These are phyloP conservation scores for Cerrena zonata DNA, from an alignment of 1,284 basidiomycete species.

Conservation along the genomic window DNA sequence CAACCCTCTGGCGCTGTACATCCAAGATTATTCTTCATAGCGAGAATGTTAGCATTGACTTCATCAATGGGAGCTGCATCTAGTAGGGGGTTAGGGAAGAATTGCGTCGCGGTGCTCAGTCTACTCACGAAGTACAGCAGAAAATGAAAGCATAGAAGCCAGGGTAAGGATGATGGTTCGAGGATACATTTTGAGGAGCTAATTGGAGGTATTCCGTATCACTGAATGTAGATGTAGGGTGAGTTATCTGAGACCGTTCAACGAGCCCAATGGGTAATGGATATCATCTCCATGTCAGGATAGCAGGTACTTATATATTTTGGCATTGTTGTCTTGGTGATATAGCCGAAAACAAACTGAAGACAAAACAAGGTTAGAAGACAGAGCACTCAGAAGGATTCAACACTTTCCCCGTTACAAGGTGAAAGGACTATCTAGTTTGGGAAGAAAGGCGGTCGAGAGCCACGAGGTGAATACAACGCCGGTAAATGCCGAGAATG, in stretches of 20 bases:
- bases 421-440: neutral
- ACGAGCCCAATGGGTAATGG: no score
- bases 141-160: neutral
- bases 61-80: constrained; percentile 4
- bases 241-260: neutral
- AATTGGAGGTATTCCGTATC: neutral
- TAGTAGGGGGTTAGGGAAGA: no score
- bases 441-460: neutral
- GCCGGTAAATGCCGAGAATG: neutral
- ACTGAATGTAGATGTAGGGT: neutral
- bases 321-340: neutral
- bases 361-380: neutral
- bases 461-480: neutral
- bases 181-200: neutral
- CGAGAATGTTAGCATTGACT: neutral
- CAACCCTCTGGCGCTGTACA: constrained; percentile 2
- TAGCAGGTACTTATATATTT: no score
- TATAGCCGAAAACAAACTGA: neutral
- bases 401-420: neutral
- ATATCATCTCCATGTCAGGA: no score
- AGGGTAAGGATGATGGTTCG: neutral
- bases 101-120: no score
- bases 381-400: neutral
- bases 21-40: constrained; percentile 8
- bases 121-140: neutral